Conservation (phyloP, 176 grass and related monocot genomes). For the Musa troglodytarum region DNA sequence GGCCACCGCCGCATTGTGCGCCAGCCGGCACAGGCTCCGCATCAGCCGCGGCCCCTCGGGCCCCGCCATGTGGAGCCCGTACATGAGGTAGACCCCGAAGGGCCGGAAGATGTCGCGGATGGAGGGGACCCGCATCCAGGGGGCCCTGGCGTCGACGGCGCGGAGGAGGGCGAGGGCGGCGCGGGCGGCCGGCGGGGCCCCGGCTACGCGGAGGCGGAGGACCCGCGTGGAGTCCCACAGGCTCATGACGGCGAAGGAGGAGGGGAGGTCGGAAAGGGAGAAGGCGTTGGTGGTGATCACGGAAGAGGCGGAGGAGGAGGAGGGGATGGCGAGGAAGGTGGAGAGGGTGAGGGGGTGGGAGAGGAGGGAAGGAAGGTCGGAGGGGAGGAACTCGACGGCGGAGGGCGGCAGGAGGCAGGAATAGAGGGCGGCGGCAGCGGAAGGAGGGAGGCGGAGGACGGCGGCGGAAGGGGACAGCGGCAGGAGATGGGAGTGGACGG, state of each 20-base stretch:
- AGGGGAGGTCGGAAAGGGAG: neutral
- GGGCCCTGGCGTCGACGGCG: conserved; percentile 32
- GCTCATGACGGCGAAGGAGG: conserved; percentile 52
- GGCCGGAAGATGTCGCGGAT: conserved; percentile 59
- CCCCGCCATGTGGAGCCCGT: conserved; percentile 56
- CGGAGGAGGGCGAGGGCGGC: conserved; percentile 37
- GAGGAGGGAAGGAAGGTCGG: conserved; percentile 55
- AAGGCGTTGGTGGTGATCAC: neutral
- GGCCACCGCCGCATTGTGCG: conserved; percentile 43
- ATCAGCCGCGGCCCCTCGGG: conserved; percentile 36
- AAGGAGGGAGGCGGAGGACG: conserved; percentile 32
- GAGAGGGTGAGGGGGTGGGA: conserved; percentile 55
- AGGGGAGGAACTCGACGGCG: conserved; percentile 51
- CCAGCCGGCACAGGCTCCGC: conserved; percentile 41
- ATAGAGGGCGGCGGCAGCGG: conserved; percentile 32
- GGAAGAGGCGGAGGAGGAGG: neutral
- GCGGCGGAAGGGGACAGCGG: conserved; percentile 12
- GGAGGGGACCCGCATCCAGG: conserved; percentile 55
- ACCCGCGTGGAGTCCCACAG: conserved; percentile 54
- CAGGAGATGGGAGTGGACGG: conserved; percentile 43
- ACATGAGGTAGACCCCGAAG: conserved; percentile 59
- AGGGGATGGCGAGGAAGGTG: conserved; percentile 48
- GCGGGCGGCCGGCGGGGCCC: conserved; percentile 20
- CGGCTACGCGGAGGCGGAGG: conserved; percentile 32
- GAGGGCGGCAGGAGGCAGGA: conserved; percentile 23